Conservation (phyloP, 2,329 filamentous ascomycete genomes). For the Taxawa tesnikishii region DNA sequence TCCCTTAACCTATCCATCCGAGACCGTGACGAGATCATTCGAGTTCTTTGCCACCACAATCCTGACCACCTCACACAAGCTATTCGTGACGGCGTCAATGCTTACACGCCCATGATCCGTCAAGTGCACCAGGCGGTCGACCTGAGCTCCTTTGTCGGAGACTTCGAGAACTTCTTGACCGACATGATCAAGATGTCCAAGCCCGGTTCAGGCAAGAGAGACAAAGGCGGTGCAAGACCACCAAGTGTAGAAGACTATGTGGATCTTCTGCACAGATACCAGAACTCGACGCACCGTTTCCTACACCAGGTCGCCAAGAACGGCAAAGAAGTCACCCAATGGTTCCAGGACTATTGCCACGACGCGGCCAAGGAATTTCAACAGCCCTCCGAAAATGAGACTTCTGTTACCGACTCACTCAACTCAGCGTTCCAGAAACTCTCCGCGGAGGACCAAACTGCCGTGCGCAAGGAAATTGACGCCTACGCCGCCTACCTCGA, state of each 20-base stretch:
- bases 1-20: slow-evolving; percentile 57
- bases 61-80: slow-evolving; percentile 63
- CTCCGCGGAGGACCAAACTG: slow-evolving; percentile 29
- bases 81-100: slow-evolving; percentile 50
- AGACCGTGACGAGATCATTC: slow-evolving; percentile 60
- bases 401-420: slow-evolving; percentile 14
- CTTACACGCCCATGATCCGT: slow-evolving; percentile 65
- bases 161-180: slow-evolving; percentile 55
- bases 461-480: slow-evolving; percentile 43
- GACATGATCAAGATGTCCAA: slow-evolving; percentile 53
- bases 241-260: slow-evolving; percentile 64
- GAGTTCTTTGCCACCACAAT: slow-evolving; percentile 52
- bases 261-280: slow-evolving; percentile 51
- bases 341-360: slow-evolving; percentile 50
- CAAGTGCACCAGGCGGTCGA: slow-evolving; percentile 59
- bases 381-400: slow-evolving; percentile 5
- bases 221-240: slow-evolving; percentile 15
- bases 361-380: slow-evolving; percentile 45
- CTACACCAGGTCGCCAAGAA: slow-evolving; percentile 57
- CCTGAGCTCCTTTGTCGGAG: slow-evolving; percentile 54
- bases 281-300: slow-evolving; percentile 53
- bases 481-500: slow-evolving; percentile 49
- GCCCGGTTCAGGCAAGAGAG: slow-evolving; percentile 14
- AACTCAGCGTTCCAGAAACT: slow-evolving; percentile 35
- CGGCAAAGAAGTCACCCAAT: slow-evolving; percentile 51